Evolutionary conservation across 1,284 basidiomycete species (phyloP), one percentile per base, ranked within the genome.

Genomic region (Naganishia liquefaciens): DNA sequence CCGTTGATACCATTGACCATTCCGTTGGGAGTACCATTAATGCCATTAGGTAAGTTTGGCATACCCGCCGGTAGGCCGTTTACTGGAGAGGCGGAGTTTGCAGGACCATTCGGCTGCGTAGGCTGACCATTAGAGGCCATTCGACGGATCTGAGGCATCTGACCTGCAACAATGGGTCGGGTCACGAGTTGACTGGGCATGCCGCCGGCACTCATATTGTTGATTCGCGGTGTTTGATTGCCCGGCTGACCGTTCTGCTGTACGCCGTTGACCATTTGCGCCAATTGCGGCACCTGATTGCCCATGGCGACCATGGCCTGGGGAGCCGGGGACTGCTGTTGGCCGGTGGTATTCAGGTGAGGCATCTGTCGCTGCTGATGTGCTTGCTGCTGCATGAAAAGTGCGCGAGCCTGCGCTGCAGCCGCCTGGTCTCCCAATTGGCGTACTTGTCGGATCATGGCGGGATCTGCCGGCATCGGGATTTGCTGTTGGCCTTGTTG

Each of bases 401-500:
- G 37, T 9, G 61, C 51, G 2, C 61, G 61, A 4, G 43, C 42
- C 21, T 53, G 50, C 2, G 50, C 50, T 23, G 61, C 61, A 13
- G 54, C 54, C n/a, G 62, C 62, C 51, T 67, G 66, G 39, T 62
- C 52, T 5, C 55, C 62, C 5, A 50, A 39, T 10, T 62, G 61
- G 3, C 57, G 57, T 17, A 60, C 57, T 60, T 60, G 57, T n/a
- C 57, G 57, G 55, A 63, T 53, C 51, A 55, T 25, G 43, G 51
- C 55, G 52, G 66, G 27, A 65, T 62, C 44, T 44, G 54, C 53
- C 40, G 54, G 21, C 49, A 65, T 64, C 10, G 67, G 65, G 11
- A 66, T 60, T n/a, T 55, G 66, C 58, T 69, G 62, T 68, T 67
- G 54, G 49, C 62, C 42, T 60, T 52, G 57, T 7, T 66, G 66